Conservation (phyloP, 2,329 filamentous ascomycete genomes). For the Zelopaecilomyces penicillatus region DNA sequence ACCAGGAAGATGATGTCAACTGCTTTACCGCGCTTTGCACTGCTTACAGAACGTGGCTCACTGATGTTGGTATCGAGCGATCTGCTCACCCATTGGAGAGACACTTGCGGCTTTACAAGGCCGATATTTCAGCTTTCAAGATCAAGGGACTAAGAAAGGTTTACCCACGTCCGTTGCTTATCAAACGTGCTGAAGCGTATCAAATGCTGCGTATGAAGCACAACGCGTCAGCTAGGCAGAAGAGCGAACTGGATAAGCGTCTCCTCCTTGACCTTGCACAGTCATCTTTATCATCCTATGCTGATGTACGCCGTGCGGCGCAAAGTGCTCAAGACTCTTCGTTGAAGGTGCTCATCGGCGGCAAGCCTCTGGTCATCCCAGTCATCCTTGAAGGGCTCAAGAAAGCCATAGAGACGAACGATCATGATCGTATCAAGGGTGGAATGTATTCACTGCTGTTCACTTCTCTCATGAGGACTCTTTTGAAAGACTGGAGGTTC, state of each 20-base stretch:
- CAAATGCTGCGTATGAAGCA: constrained; percentile 90
- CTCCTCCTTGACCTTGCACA: constrained; percentile 81
- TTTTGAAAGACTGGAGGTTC: constrained; percentile 89
- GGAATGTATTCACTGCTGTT: constrained; percentile 86
- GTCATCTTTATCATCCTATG: constrained; percentile 84
- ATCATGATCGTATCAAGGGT: constrained; percentile 90
- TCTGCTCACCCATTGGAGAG: constrained; percentile 90
- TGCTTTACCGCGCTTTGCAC: constrained; percentile 92
- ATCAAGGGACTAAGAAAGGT: constrained; percentile 86
- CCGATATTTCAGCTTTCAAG: constrained; percentile 88
- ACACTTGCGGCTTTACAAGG: constrained; percentile 72
- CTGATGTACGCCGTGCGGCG: constrained; percentile 88
- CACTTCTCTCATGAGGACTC: constrained; percentile 78
- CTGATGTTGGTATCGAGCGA: constrained; percentile 91
- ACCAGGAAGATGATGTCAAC: constrained; percentile 90
- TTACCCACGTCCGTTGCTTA: constrained; percentile 85
- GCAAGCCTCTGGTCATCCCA: constrained; percentile 81
- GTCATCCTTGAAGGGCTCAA: constrained; percentile 73
- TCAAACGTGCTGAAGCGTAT: constrained; percentile 89
- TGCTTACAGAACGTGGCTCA: constrained; percentile 92
- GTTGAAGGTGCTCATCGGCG: constrained; percentile 81
- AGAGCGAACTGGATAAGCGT: constrained; percentile 81
- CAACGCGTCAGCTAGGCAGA: constrained; percentile 79
- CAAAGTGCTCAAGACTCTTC: constrained; percentile 90
- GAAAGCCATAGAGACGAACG: constrained; percentile 66